phyloP scores from a whole-genome alignment of 164 flowering plant genomes.

The Umbellularia californica region DNA sequence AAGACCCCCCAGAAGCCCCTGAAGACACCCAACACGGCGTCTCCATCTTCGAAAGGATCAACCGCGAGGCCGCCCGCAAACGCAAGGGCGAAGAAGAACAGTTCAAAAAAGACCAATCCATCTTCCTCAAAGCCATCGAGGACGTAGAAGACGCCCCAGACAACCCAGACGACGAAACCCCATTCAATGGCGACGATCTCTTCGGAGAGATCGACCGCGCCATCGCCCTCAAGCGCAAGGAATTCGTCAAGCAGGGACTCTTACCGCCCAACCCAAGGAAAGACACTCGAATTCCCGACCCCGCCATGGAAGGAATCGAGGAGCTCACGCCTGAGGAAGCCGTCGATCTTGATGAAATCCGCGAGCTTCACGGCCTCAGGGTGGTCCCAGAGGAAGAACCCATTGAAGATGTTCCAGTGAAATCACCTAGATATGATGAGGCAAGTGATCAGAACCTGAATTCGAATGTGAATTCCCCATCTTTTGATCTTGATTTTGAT shows the following conservation, averaged over 20 bases:
- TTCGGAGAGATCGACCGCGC: conserved; percentile 85
- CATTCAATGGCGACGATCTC: conserved; percentile 48
- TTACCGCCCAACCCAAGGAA: conserved; percentile 57
- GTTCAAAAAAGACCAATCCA: conserved; percentile 59
- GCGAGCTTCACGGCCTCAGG: conserved; percentile 55
- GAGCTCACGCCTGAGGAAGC: conserved; percentile 71
- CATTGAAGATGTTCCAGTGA: conserved; percentile 18
- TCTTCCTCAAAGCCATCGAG: conserved; percentile 63
- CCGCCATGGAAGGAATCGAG: conserved; percentile 31
- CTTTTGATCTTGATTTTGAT: conserved; percentile 76
- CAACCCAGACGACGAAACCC: conserved; percentile 7
- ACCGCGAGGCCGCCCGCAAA: conserved; percentile 71
- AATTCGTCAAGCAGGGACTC: conserved; percentile 78
- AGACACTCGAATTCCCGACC: conserved; percentile 10
- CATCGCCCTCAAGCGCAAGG: conserved; percentile 68
- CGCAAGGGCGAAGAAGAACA: conserved; percentile 65
- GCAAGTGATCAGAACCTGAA: conserved; percentile 13
- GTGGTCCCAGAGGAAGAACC: conserved; percentile 27
- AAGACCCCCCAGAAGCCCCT: conserved; percentile 91
- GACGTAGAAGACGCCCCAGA: conserved; percentile 65
- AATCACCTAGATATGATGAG: conserved; percentile 24
- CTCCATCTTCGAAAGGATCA: conserved; percentile 65
- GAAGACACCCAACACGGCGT: conserved; percentile 84
- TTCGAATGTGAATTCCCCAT: conserved; percentile 12
- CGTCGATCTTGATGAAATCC: conserved; percentile 81